These are phyloP conservation scores for Vigna nakashimae DNA, from an alignment of 306 rosid genomes.

Conservation along the genomic window DNA sequence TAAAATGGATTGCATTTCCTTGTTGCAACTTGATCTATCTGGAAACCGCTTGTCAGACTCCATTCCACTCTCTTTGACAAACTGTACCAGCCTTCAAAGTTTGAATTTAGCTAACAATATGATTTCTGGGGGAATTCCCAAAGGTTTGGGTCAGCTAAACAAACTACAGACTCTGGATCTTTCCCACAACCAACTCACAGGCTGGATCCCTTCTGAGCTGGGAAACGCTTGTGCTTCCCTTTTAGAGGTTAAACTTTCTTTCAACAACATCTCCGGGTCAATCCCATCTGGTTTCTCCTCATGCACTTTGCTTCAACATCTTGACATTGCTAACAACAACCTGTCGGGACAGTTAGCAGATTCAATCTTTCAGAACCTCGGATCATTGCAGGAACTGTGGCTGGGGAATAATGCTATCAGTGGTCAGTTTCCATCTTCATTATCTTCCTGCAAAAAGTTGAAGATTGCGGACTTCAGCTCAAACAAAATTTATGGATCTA, in stretches of 20 bases:
- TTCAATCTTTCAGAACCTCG: constrained; percentile 68
- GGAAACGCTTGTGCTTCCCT: constrained; percentile 77
- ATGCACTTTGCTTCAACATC: constrained; percentile 68
- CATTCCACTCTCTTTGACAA: constrained; percentile 70
- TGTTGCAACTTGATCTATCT: constrained; percentile 74
- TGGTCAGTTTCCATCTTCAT: constrained; percentile 77
- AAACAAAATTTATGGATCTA: constrained; percentile 71
- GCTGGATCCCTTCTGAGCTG: constrained; percentile 90
- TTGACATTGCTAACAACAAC: constrained; percentile 90
- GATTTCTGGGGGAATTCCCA: constrained; percentile 78
- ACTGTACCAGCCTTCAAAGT: constrained; percentile 71
- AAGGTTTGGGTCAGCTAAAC: constrained; percentile 66
- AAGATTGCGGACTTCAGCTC: constrained; percentile 87
- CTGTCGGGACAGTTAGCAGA: constrained; percentile 76
- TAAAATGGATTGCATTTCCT: constrained; percentile 65
- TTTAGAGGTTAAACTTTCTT: constrained; percentile 68
- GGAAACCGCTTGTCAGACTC: constrained; percentile 69
- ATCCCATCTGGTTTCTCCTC: constrained; percentile 74
- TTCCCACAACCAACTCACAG: constrained; percentile 76
- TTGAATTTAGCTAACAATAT: constrained; percentile 64
- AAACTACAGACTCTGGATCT: constrained; percentile 77
- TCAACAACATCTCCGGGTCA: constrained; percentile 80
- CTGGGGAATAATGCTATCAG: constrained; percentile 80
- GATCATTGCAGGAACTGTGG: constrained; percentile 69
- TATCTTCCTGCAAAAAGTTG: constrained; percentile 78